Evolutionary conservation across 345 rosid species (phyloP).

Genomic region (Rhizophora apiculata): DNA sequence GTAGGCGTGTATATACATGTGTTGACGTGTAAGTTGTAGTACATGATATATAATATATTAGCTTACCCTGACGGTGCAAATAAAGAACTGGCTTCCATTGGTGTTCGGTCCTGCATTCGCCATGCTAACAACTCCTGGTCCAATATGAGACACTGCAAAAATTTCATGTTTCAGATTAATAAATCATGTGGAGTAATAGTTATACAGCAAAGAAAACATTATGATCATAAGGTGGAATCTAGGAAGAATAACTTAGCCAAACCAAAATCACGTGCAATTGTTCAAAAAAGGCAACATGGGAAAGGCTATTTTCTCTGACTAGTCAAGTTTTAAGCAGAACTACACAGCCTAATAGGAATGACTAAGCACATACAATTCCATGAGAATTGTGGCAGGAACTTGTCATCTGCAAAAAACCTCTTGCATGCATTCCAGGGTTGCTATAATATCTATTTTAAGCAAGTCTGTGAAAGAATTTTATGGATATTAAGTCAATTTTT

Average conservation of each 20-base stretch:
- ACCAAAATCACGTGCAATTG: background rate
- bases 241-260: background rate
- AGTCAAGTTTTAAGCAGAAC: background rate
- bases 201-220: background rate
- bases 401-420: too few species aligned
- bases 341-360: background rate
- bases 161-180: constrained; percentile 15
- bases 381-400: too few species aligned
- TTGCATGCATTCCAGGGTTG: too few species aligned
- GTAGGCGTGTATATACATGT: background rate
- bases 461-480: too few species aligned
- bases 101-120: constrained; percentile 99
- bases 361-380: background rate
- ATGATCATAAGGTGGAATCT: background rate
- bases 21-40: background rate
- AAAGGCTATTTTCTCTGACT: background rate
- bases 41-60: background rate
- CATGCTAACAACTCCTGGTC: constrained; percentile 97
- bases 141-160: constrained; percentile 74
- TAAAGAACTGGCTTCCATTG: constrained; percentile 96
- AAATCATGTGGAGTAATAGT: background rate
- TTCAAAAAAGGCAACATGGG: background rate
- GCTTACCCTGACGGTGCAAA: constrained; percentile 93
- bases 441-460: too few species aligned
- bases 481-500: too few species aligned